Percentiles rank a stretch among this genome's conserved stretches.
Evolutionary conservation across 2,329 filamentous ascomycete species (phyloP).

Genomic region (Botrytis deweyae): DNA sequence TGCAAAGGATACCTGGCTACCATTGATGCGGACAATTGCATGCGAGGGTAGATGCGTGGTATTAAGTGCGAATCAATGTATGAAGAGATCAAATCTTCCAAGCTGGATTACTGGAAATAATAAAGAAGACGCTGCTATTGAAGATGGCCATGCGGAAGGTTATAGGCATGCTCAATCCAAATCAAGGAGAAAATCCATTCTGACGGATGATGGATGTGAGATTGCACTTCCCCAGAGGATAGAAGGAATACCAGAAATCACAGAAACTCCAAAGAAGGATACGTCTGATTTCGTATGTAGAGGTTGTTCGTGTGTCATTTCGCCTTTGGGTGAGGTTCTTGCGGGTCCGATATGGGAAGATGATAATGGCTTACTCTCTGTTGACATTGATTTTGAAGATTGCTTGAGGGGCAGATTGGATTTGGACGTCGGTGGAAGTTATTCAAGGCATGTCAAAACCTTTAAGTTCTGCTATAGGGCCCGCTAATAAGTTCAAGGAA

Average conservation of each 20-base stretch:
- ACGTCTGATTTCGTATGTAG: constrained; percentile 50
- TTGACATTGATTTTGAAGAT: constrained; percentile 83
- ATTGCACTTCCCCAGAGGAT: constrained; percentile 45
- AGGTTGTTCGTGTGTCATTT: constrained; percentile 81
- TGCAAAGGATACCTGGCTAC: constrained; percentile 75
- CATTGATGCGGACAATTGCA: constrained; percentile 78
- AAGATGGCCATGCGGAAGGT: constrained; percentile 14
- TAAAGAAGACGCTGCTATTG: constrained; percentile 16
- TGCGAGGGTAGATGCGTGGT: constrained; percentile 84
- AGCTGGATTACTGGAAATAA: constrained; percentile 50
- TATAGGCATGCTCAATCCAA: not conserved
- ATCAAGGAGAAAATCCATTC: constrained; percentile 27
- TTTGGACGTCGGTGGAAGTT: constrained; percentile 80
- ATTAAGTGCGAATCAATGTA: constrained; percentile 80
- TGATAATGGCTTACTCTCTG: constrained; percentile 64
- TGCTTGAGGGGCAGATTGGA: constrained; percentile 80
- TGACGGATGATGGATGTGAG: constrained; percentile 52
- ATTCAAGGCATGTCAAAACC: constrained; percentile 62
- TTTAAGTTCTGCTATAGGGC: not conserved
- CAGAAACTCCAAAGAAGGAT: constrained; percentile 25
- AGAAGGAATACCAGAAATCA: constrained; percentile 8
- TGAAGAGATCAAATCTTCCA: constrained; percentile 58
- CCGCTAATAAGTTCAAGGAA: constrained; percentile 44
- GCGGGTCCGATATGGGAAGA: constrained; percentile 80
- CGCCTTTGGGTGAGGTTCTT: constrained; percentile 75